Percentiles rank a stretch among this genome's conserved stretches.
phyloP scores from a whole-genome alignment of 1,284 basidiomycete species.

The Acaromyces ingoldii region DNA sequence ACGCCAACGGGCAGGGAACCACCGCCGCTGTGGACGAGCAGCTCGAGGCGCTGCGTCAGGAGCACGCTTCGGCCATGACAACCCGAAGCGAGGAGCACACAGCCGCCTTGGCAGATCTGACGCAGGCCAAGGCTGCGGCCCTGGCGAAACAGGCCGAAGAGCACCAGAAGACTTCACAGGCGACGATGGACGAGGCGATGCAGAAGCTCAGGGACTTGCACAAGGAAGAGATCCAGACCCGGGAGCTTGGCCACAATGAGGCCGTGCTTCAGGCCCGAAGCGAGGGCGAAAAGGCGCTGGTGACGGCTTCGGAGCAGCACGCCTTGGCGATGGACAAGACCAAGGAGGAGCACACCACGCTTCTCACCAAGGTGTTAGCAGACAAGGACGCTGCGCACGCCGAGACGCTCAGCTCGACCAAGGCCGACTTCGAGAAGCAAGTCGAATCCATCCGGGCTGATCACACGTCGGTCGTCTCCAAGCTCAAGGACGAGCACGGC shows the following conservation, averaged over 20 bases:
- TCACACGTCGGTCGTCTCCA: conserved; percentile 12
- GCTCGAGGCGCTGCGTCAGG: conserved; percentile 4
- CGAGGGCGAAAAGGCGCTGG: conserved; percentile 10
- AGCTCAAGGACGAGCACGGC: conserved; percentile 4
- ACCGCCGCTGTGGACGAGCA: conserved; percentile 13
- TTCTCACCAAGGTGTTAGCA: conserved; percentile 15
- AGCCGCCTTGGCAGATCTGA: conserved; percentile 9
- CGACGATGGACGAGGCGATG: too few relatives aligned
- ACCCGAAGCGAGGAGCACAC: conserved; percentile 19
- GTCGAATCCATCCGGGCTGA: too few relatives aligned
- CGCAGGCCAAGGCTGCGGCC: too few relatives aligned
- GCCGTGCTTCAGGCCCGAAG: neutral
- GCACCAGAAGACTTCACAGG: too few relatives aligned
- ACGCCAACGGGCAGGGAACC: neutral
- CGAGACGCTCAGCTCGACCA: too few relatives aligned
- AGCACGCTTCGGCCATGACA: conserved; percentile 16
- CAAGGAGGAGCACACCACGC: conserved; percentile 15
- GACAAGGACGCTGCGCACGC: conserved; percentile 14
- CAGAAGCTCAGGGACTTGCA: too few relatives aligned
- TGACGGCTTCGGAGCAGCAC: conserved; percentile 14
- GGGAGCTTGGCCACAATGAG: too few relatives aligned
- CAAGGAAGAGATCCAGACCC: too few relatives aligned
- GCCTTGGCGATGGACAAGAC: conserved; percentile 11
- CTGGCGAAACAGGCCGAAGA: too few relatives aligned
- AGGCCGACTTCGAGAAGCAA: too few relatives aligned